Evolutionary conservation across 768 basidiomycete species (phyloP), one percentile per base, ranked within the genome.

Genomic region (Boletus coccyginus): DNA sequence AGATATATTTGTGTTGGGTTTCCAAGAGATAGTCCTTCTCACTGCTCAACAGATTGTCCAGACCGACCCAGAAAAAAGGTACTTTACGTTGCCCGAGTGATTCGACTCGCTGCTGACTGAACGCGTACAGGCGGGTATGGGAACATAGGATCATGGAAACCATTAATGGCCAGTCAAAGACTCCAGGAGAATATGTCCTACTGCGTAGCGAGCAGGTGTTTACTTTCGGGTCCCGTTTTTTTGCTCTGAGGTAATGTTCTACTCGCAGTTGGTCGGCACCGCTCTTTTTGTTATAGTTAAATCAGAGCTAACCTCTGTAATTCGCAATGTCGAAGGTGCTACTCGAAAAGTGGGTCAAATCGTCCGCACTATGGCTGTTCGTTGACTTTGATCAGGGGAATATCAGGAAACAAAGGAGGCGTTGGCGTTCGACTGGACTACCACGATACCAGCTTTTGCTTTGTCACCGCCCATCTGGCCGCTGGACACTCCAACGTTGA

Each of bases 41-140:
- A 98, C 93, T n/a, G 93, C 97, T 3, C 93, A 95, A 65, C 95
- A 98, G 70, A 98, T 99, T 42, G 79, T 98, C 16, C 94, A 97
- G 70, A 88, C 94, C 7, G 95, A 98, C 72, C 94, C 95, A 1
- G 93, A 94, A 67, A 94, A 93, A 74, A 82, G 84, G 92, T 88
- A 27, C 76, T n/a, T 12, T 12, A 35, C n/a, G 14, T 46, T 46
- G n/a, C 24, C 43, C 27, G 41, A 38, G 38, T 46, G 7, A 46
- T 9, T 32, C 16, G 29, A 32, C 27, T 47, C 16, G 13, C 7
- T 38, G 36, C 39, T 57, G 16, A 55, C 29, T 55, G 35, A 46
- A 36, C 10, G 13, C 39, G 9, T 33, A n/a, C 65, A 98, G 95
- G 55, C 87, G 86, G 5, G 70, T 88, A 51, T 98, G 96, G 94